Conservation (phyloP, 192 early-diverging fungal genomes). For the Mortierella alpina region DNA sequence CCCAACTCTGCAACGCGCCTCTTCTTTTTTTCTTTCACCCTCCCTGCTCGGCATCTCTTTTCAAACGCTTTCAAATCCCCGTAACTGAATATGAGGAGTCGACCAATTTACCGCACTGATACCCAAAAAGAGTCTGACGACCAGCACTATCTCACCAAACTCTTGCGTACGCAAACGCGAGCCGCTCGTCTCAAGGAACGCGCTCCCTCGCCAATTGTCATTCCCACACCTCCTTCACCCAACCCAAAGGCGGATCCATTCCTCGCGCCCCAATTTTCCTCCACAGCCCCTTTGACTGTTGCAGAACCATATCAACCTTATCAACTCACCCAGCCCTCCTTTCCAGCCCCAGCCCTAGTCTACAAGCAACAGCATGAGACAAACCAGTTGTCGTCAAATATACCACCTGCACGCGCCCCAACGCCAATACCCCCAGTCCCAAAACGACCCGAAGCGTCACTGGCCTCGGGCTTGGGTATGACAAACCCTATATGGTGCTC, state of each 20-base stretch:
- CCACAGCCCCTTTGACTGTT: neutral
- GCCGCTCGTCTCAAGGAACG: conserved; percentile 13
- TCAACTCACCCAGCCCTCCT: neutral
- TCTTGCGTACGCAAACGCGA: conserved; percentile 3
- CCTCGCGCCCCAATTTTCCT: neutral
- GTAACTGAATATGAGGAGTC: neutral
- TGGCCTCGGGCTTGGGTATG: neutral
- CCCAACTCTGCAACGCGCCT: neutral
- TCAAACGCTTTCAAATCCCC: neutral
- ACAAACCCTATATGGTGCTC: neutral
- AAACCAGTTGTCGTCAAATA: neutral
- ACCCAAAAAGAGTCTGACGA: conserved; percentile 20
- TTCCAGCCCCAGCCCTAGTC: neutral
- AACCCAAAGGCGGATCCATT: neutral
- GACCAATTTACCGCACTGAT: conserved; percentile 7
- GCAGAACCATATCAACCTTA: neutral
- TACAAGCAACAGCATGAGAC: neutral
- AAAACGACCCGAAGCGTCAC: neutral
- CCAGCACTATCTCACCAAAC: neutral
- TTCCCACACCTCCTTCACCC: neutral
- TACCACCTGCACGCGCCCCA: neutral
- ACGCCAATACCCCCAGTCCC: conserved; percentile 11
- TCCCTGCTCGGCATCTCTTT: neutral
- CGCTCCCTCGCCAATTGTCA: conserved; percentile 6
- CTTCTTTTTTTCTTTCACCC: neutral